Evolutionary conservation across 768 basidiomycete species (phyloP).

Genomic region (Calocera cornea): DNA sequence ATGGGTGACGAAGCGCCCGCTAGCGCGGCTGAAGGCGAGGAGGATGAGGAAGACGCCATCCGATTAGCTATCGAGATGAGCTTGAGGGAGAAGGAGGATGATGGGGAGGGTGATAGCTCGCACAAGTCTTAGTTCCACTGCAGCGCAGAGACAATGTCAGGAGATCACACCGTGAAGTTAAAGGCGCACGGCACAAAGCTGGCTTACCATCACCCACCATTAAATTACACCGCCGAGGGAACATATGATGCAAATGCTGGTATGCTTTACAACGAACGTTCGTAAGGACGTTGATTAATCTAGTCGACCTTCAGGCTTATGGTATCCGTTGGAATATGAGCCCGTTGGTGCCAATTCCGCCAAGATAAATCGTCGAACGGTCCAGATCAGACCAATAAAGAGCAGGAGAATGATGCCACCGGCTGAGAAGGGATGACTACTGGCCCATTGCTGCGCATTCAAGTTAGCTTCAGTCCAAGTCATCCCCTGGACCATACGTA

Average conservation of each 20-base stretch:
- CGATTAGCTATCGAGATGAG: slow-evolving; percentile 87
- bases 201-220: too few species aligned
- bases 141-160: too few species aligned
- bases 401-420: not conserved
- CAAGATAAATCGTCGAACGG: not conserved
- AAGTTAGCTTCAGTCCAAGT: not conserved
- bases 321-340: not conserved
- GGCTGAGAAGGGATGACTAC: not conserved
- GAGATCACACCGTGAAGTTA: too few species aligned
- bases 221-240: too few species aligned
- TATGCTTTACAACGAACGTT: not conserved
- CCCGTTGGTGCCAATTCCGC: not conserved
- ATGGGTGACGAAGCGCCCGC: slow-evolving; percentile 32
- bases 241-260: not conserved
- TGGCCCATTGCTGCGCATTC: not conserved
- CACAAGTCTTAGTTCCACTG: too few species aligned
- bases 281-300: not conserved
- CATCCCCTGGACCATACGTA: too few species aligned
- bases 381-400: not conserved
- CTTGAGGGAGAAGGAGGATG: slow-evolving; percentile 51
- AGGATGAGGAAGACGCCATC: slow-evolving; percentile 68
- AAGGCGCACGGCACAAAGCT: too few species aligned
- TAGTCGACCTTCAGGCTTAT: not conserved
- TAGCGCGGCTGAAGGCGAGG: slow-evolving; percentile 26
- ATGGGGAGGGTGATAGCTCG: slow-evolving; percentile 11